phyloP scores from a whole-genome alignment of 2,329 filamentous ascomycete species.

The Neophaeococcomyces aloes region DNA sequence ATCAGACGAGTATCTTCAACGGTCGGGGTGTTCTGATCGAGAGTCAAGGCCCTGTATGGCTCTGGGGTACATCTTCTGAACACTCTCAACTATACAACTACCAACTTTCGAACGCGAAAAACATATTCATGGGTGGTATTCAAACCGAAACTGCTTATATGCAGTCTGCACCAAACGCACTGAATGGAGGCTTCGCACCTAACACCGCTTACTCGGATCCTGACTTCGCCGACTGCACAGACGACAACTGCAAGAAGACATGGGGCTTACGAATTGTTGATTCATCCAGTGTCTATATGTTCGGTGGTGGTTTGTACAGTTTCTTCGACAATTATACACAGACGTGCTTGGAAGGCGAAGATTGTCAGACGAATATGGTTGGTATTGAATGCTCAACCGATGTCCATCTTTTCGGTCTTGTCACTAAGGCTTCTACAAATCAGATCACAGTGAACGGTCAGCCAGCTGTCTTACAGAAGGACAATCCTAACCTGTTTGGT shows the following conservation, averaged over 20 bases:
- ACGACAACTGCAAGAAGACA: constrained; percentile 54
- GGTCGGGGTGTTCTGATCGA: constrained; percentile 76
- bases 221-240: constrained; percentile 53
- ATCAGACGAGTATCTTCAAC: constrained; percentile 66
- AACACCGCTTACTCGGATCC: constrained; percentile 55
- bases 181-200: constrained; percentile 51
- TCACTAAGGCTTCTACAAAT: constrained; percentile 63
- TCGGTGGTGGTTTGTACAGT: constrained; percentile 65
- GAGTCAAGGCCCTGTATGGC: constrained; percentile 65
- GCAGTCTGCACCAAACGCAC: constrained; percentile 73
- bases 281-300: constrained; percentile 57
- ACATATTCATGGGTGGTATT: constrained; percentile 72
- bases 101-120: constrained; percentile 64
- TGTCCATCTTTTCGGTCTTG: constrained; percentile 57
- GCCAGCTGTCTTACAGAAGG: constrained; percentile 43
- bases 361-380: constrained; percentile 70
- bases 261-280: constrained; percentile 64
- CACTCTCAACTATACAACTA: constrained; percentile 64
- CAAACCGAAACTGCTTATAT: constrained; percentile 79
- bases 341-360: constrained; percentile 54
- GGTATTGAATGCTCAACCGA: constrained; percentile 53
- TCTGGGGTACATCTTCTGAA: constrained; percentile 62
- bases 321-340: constrained; percentile 78
- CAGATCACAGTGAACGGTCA: constrained; percentile 58
- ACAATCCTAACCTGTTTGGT: constrained; percentile 58